Conservation (phyloP, 2,329 filamentous ascomycete genomes). For the Colletotrichum godetiae region DNA sequence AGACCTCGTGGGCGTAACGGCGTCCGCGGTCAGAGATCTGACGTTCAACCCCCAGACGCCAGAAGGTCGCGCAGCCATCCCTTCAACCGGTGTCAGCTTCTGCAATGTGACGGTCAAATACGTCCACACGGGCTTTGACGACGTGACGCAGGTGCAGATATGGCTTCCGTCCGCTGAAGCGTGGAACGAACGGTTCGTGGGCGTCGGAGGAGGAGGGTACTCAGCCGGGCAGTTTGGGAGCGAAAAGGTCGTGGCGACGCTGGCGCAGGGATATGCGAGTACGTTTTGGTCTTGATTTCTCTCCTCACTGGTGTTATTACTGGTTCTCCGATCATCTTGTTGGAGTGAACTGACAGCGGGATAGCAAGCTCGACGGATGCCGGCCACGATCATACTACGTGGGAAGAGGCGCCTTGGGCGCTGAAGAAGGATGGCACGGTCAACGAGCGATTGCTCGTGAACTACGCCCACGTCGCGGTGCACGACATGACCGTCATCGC, state of each 20-base stretch:
- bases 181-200: conserved; percentile 47
- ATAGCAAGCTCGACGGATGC: conserved; percentile 29
- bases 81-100: conserved; percentile 35
- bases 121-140: conserved; percentile 40
- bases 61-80: conserved; percentile 33
- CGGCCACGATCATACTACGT: conserved; percentile 18
- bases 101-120: conserved; percentile 43
- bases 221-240: conserved; percentile 39
- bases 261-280: conserved; percentile 32
- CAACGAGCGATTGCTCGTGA: conserved; percentile 23
- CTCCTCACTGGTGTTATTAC: not conserved
- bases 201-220: conserved; percentile 46
- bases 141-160: conserved; percentile 41
- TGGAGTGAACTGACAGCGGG: not conserved
- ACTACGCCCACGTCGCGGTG: conserved; percentile 31
- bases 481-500: conserved; percentile 53
- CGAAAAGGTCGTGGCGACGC: conserved; percentile 18
- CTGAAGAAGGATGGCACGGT: conserved; percentile 31
- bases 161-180: conserved; percentile 39
- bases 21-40: conserved; percentile 14
- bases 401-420: conserved; percentile 38
- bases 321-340: not conserved
- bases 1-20: conserved; percentile 10
- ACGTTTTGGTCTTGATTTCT: not conserved
- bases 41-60: conserved; percentile 15